Evolutionary conservation across 306 rosid species (phyloP).

Genomic region (Corylus heterophylla): DNA sequence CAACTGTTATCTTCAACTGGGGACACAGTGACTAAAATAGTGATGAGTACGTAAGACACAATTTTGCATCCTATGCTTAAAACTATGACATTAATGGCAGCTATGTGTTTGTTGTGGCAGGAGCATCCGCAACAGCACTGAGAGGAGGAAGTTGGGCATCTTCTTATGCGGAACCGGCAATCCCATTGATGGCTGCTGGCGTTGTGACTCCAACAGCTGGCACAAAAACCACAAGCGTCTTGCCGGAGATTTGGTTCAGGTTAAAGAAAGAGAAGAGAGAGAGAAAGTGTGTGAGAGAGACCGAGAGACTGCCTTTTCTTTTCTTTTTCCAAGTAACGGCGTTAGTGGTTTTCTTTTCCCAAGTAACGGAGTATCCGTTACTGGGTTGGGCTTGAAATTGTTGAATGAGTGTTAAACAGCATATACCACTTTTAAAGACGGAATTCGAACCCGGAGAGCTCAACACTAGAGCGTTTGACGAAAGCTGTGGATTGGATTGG

Average conservation of each 20-base stretch:
- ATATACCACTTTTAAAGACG: too few species aligned
- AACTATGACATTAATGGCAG: conserved; percentile 29
- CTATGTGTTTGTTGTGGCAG: conserved; percentile 48
- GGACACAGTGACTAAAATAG: neutral
- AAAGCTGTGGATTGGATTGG: neutral
- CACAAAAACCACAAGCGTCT: conserved; percentile 86
- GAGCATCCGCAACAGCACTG: conserved; percentile 79
- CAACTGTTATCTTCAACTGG: neutral
- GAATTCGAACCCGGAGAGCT: too few species aligned
- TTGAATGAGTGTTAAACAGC: too few species aligned
- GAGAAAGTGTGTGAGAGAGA: too few species aligned
- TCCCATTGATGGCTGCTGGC: conserved; percentile 98
- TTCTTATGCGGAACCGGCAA: conserved; percentile 95
- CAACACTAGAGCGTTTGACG: too few species aligned
- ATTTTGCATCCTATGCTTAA: neutral
- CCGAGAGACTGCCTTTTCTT: too few species aligned
- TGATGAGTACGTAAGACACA: neutral
- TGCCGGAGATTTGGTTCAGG: conserved; percentile 8
- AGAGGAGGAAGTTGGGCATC: conserved; percentile 82
- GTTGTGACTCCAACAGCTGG: conserved; percentile 80
- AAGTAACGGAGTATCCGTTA: too few species aligned
- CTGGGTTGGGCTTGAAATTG: too few species aligned
- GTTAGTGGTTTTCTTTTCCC: too few species aligned
- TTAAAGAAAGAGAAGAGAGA: too few species aligned
- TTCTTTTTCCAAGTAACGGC: too few species aligned